Conservation (phyloP, 2,329 filamentous ascomycete genomes). For the Diaporthe australafricana region DNA sequence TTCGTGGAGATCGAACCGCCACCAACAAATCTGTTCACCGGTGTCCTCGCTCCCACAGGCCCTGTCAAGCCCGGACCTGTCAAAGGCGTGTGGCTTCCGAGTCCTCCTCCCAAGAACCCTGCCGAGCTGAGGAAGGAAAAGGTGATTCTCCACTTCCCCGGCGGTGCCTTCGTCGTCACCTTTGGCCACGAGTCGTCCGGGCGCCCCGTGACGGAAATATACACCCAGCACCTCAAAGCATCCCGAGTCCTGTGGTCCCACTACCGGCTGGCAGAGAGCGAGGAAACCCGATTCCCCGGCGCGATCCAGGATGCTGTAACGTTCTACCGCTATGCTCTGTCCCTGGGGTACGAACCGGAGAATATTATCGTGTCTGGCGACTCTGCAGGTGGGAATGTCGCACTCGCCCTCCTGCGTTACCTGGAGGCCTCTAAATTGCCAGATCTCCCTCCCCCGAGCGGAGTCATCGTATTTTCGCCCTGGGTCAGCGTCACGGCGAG, state of each 20-base stretch:
- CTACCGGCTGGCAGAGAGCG: conserved; percentile 17
- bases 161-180: neutral
- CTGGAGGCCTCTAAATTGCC: neutral
- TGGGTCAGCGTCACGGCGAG: neutral
- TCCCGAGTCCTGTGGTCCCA: neutral
- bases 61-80: neutral
- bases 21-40: neutral
- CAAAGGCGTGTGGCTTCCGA: neutral
- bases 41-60: neutral
- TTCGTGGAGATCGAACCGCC: neutral
- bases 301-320: conserved; percentile 6
- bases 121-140: neutral
- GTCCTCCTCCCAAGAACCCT: neutral
- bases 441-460: neutral
- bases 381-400: conserved; percentile 3
- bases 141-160: neutral
- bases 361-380: neutral
- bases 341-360: neutral
- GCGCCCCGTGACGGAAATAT: neutral
- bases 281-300: neutral
- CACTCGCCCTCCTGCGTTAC: conserved; percentile 39
- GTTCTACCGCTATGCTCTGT: neutral
- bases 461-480: neutral
- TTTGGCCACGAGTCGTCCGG: neutral
- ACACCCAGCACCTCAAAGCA: neutral